Conservation (phyloP, 31 red algal species). For the Porphyra umbilicalis region DNA sequence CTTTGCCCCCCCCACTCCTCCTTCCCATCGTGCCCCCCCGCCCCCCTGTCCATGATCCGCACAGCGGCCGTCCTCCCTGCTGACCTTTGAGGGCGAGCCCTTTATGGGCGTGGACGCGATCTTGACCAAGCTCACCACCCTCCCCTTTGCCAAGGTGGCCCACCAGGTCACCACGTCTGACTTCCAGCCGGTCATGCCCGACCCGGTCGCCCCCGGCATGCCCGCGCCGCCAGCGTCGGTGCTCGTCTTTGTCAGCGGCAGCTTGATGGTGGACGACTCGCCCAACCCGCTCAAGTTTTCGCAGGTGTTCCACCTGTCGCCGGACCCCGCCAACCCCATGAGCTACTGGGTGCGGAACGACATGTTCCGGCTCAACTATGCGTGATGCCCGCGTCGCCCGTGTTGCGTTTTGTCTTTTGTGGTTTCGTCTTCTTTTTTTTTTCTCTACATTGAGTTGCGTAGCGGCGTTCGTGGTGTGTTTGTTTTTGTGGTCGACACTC, state of each 20-base stretch:
- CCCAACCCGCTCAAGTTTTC: conserved; percentile 85
- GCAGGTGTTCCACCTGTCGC: conserved; percentile 74
- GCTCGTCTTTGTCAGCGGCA: conserved; percentile 79
- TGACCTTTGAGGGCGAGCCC: conserved; percentile 73
- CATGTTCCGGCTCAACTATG: conserved; percentile 71
- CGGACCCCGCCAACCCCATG: conserved; percentile 26
- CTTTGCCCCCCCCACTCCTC: neutral
- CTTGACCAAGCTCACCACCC: conserved; percentile 53
- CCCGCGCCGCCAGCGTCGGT: conserved; percentile 25
- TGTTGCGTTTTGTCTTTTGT: too few species aligned
- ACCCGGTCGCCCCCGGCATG: conserved; percentile 22
- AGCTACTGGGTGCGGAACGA: conserved; percentile 85
- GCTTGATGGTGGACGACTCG: conserved; percentile 74
- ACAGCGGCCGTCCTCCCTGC: conserved; percentile 57
- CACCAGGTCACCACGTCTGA: conserved; percentile 85
- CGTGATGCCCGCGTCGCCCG: too few species aligned
- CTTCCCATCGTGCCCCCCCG: neutral
- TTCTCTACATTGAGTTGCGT: too few species aligned
- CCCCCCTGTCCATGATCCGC: neutral
- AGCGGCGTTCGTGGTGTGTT: too few species aligned
- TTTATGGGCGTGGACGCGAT: conserved; percentile 77
- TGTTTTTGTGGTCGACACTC: too few species aligned
- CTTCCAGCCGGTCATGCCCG: conserved; percentile 38
- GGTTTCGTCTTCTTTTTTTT: too few species aligned
- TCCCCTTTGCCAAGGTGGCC: conserved; percentile 70